Evolutionary conservation across 768 basidiomycete genomes (phyloP).

Genomic region (Coprinopsis sp.): DNA sequence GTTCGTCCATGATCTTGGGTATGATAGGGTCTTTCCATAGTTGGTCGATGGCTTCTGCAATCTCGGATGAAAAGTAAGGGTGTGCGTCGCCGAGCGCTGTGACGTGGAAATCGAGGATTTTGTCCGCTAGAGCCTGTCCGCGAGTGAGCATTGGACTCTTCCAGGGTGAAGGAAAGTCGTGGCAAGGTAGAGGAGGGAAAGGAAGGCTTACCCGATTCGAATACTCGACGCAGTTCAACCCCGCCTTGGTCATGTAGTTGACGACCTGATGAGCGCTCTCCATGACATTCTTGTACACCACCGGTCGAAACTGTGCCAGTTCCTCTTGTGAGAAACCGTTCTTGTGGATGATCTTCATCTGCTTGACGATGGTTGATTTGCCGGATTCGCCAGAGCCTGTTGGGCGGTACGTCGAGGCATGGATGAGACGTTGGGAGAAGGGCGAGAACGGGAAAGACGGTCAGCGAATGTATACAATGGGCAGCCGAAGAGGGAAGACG

Average conservation of each 20-base stretch:
- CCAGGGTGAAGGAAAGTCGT: background rate
- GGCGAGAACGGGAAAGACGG: background rate
- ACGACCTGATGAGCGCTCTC: slow-evolving; percentile 87
- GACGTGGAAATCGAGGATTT: slow-evolving; percentile 56
- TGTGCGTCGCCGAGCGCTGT: slow-evolving; percentile 35
- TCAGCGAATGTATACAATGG: background rate
- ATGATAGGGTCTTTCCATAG: slow-evolving; percentile 70
- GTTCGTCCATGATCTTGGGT: slow-evolving; percentile 47
- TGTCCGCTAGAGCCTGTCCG: slow-evolving; percentile 45
- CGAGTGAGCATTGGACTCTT: slow-evolving; percentile 1
- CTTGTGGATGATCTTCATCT: slow-evolving; percentile 99
- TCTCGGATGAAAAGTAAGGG: slow-evolving; percentile 52
- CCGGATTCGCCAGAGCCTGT: slow-evolving; percentile 92
- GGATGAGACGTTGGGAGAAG: background rate
- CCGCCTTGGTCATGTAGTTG: slow-evolving; percentile 81
- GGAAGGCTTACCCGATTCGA: slow-evolving; percentile 51
- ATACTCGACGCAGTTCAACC: slow-evolving; percentile 67
- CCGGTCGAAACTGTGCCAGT: slow-evolving; percentile 67
- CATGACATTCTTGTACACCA: slow-evolving; percentile 82
- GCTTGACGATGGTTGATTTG: slow-evolving; percentile 94
- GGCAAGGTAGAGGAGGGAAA: slow-evolving; percentile 3
- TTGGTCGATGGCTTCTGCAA: slow-evolving; percentile 63
- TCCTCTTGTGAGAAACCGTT: slow-evolving; percentile 81
- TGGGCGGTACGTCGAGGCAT: background rate
- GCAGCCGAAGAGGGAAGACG: background rate